phyloP scores from a whole-genome alignment of 208 protist genomes.

The Entamoeba moshkovskii region DNA sequence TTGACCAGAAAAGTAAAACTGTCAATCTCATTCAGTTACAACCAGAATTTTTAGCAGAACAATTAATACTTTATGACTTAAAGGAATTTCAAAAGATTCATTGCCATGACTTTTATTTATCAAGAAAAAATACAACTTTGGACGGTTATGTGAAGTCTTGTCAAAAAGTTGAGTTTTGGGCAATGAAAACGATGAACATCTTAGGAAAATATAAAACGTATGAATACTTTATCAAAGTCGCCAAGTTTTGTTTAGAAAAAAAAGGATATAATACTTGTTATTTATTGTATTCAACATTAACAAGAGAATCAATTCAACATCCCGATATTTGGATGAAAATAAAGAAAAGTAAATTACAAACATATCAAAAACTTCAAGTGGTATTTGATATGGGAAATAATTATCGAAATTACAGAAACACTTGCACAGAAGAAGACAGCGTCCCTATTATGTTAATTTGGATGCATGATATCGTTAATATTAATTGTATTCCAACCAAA shows the following conservation, averaged over 20 bases:
- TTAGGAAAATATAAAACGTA: neutral
- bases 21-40: neutral
- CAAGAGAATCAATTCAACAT: neutral
- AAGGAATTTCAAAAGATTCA: neutral
- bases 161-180: neutral
- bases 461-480: neutral
- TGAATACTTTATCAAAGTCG: neutral
- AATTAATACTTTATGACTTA: neutral
- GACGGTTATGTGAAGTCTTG: neutral
- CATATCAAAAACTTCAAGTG: neutral
- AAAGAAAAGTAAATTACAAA: neutral
- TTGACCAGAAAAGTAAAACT: neutral
- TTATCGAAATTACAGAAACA: neutral
- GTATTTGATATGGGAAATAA: neutral
- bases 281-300: neutral
- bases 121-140: neutral
- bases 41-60: neutral
- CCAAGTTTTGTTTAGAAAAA: neutral
- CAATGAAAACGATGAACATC: neutral
- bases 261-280: neutral
- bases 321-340: neutral
- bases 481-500: neutral
- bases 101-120: neutral
- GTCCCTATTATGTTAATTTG: neutral
- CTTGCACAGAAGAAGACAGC: neutral